A percentile compares a stretch with the other conserved stretches of the same genome.
phyloP scores from a whole-genome alignment of 139 green algal genomes.

The Chlorella sp. region DNA sequence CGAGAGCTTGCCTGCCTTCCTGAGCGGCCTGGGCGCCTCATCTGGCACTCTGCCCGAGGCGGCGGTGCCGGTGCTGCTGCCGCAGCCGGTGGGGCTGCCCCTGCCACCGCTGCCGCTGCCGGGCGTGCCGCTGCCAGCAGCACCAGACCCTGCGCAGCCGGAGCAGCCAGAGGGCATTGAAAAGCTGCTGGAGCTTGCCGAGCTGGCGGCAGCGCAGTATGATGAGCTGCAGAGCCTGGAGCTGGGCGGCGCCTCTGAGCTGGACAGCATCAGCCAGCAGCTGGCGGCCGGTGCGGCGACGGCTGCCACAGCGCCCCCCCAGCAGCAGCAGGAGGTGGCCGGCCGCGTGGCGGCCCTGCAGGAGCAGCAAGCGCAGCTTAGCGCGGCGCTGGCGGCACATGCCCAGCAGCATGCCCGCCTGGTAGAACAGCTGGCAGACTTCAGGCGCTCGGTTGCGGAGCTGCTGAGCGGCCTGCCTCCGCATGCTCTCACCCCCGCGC shows the following conservation, averaged over 20 bases:
- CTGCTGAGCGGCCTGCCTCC: not conserved
- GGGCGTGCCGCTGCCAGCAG: not conserved
- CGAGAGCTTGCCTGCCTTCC: not conserved
- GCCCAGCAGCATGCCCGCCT: not conserved
- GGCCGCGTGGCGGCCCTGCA: not conserved
- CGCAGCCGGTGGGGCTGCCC: not conserved
- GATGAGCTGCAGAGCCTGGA: conserved; percentile 11
- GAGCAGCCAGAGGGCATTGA: not conserved
- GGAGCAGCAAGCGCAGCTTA: not conserved
- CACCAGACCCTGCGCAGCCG: not conserved
- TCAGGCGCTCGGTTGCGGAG: not conserved
- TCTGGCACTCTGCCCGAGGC: not conserved
- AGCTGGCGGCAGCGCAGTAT: not conserved
- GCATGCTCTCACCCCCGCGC: too few relatives aligned
- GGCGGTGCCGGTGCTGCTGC: not conserved
- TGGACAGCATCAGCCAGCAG: not conserved
- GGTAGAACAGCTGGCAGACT: not conserved
- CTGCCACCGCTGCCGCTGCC: not conserved
- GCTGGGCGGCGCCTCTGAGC: too few relatives aligned
- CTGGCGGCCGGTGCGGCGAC: not conserved
- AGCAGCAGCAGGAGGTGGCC: not conserved
- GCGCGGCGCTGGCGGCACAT: not conserved
- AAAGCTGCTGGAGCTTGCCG: not conserved
- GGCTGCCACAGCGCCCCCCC: not conserved
- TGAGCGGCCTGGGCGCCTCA: not conserved